Evolutionary conservation across 148 eudicot genomes (phyloP).

Genomic region (Amaranthus hypochondriacus): DNA sequence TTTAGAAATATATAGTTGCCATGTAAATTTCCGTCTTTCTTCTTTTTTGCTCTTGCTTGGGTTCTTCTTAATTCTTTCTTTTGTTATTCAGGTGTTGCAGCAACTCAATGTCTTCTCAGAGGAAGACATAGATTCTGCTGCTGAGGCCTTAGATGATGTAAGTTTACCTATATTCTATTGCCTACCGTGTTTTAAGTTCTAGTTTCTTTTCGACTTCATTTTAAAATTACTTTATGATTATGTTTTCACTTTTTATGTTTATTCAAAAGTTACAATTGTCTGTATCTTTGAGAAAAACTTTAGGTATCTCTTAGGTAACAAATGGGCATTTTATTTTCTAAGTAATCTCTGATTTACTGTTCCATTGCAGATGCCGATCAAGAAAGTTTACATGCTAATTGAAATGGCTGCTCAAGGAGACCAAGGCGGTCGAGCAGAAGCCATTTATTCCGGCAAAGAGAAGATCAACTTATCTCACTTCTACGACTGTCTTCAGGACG

Average conservation of each 20-base stretch:
- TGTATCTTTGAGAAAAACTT: background rate
- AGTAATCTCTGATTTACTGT: background rate
- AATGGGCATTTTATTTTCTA: background rate
- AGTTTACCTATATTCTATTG: conserved; percentile 22
- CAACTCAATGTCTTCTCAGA: conserved; percentile 80
- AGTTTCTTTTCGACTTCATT: background rate
- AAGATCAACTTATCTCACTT: conserved; percentile 76
- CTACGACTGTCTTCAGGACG: conserved; percentile 80
- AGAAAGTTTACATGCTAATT: conserved; percentile 80
- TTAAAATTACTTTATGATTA: background rate
- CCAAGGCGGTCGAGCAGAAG: conserved; percentile 79
- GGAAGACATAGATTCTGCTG: conserved; percentile 77
- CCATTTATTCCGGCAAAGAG: conserved; percentile 71
- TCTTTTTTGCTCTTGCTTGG: background rate
- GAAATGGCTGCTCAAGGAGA: conserved; percentile 99
- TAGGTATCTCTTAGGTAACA: background rate
- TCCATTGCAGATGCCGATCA: conserved; percentile 63
- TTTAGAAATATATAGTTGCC: background rate
- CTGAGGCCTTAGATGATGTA: conserved; percentile 86
- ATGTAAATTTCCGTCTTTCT: background rate
- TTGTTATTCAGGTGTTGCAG: conserved; percentile 53
- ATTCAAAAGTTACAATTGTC: too few species aligned
- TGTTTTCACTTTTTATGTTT: too few species aligned
- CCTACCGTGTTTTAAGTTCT: background rate
- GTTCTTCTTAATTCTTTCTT: background rate